Conservation (phyloP, 2,329 filamentous ascomycete species). For the Endoconidiophora laricicola region DNA sequence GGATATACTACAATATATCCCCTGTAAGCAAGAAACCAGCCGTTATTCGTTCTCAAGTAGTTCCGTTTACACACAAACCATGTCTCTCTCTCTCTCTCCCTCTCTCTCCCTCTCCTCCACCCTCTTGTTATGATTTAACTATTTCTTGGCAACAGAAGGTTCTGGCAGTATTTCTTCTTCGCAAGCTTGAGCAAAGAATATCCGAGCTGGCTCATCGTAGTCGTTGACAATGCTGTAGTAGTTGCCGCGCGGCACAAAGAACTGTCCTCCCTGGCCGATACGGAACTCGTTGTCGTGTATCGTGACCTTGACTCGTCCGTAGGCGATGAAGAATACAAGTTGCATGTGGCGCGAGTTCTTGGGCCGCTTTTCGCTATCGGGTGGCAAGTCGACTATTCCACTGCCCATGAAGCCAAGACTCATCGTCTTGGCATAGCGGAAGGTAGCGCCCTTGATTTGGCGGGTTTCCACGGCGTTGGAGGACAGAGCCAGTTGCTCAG, state of each 20-base stretch:
- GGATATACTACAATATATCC: too few species aligned
- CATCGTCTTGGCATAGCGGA: conserved; percentile 79
- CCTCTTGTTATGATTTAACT: too few species aligned
- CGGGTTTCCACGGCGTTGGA: conserved; percentile 38
- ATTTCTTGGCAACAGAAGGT: background rate
- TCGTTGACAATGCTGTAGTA: conserved; percentile 84
- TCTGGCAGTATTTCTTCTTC: conserved; percentile 27
- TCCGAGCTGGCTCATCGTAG: conserved; percentile 49
- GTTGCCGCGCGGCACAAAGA: conserved; percentile 90
- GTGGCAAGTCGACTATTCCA: conserved; percentile 76
- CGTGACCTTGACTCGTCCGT: conserved; percentile 65
- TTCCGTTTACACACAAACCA: too few species aligned
- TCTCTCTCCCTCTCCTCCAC: too few species aligned
- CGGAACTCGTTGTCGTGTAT: conserved; percentile 62
- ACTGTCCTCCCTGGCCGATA: conserved; percentile 75
- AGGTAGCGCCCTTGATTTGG: conserved; percentile 48
- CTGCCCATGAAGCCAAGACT: conserved; percentile 74
- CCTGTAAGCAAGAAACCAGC: too few species aligned
- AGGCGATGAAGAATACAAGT: conserved; percentile 85
- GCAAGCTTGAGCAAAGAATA: conserved; percentile 89
- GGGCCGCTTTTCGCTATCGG: conserved; percentile 64
- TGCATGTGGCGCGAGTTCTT: conserved; percentile 96
- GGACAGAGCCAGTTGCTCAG: conserved; percentile 40
- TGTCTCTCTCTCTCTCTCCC: too few species aligned
- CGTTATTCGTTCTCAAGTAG: too few species aligned